phyloP scores from a whole-genome alignment of 352 stramenopile species.

The Pythium pyrilobum region DNA sequence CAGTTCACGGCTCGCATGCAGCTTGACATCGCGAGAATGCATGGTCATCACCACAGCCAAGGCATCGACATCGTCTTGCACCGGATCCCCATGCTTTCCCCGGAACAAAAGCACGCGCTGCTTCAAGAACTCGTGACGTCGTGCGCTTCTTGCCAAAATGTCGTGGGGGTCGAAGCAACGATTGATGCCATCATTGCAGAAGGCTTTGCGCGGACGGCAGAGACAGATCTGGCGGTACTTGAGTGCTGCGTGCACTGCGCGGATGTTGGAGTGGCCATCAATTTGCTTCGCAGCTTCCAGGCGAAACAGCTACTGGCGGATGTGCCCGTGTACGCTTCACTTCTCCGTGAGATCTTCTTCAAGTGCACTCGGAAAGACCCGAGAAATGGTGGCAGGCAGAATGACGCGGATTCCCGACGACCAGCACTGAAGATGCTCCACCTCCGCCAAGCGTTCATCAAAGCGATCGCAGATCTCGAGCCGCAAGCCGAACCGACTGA shows the following conservation, averaged over 20 bases:
- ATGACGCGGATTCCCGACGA: constrained; percentile 2
- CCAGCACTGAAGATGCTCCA: constrained; percentile 58
- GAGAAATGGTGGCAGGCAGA: no score
- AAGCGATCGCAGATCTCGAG: constrained; percentile 29
- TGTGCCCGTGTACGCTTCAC: constrained; percentile 53
- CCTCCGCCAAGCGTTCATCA: constrained; percentile 42
- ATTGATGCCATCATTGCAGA: constrained; percentile 32
- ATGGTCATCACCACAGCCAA: constrained; percentile 35
- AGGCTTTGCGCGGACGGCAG: constrained; percentile 34
- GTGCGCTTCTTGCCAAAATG: constrained; percentile 50
- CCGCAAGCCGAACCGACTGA: constrained; percentile 1
- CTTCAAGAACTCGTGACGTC: constrained; percentile 61
- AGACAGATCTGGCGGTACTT: constrained; percentile 51
- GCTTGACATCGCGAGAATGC: constrained; percentile 51
- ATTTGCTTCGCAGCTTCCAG: constrained; percentile 41
- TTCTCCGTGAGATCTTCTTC: constrained; percentile 69
- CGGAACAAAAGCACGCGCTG: constrained; percentile 26
- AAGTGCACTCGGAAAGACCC: constrained; percentile 61
- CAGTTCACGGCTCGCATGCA: constrained; percentile 47
- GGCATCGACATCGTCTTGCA: constrained; percentile 44
- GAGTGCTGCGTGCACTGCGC: constrained; percentile 45
- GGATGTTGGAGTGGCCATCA: constrained; percentile 22
- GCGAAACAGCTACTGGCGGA: constrained; percentile 28
- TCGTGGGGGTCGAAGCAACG: constrained; percentile 31
- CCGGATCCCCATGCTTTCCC: constrained; percentile 23